Evolutionary conservation across 345 rosid species (phyloP).

Genomic region (Isatis tinctoria): DNA sequence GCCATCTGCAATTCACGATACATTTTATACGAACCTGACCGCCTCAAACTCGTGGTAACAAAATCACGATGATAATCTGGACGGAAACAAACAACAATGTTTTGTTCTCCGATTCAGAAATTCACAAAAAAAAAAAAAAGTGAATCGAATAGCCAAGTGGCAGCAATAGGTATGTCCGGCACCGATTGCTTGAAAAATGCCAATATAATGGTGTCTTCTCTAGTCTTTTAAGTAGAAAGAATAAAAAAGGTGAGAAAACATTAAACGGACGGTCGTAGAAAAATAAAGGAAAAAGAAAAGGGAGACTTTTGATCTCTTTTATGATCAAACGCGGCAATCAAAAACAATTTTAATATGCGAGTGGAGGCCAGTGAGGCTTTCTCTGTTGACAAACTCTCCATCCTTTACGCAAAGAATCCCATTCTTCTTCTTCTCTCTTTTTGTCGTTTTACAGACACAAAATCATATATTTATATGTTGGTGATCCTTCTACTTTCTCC

Average conservation of each 20-base stretch:
- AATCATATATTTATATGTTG: slow-evolving; percentile 16
- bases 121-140: background rate
- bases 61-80: background rate
- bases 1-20: background rate
- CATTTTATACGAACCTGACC: too few species aligned
- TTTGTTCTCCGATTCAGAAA: background rate
- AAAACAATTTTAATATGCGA: slow-evolving; percentile 4
- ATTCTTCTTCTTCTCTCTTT: slow-evolving; percentile 13
- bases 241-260: background rate
- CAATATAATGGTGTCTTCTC: background rate
- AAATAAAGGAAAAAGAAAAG: background rate
- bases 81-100: background rate
- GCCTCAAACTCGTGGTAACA: background rate
- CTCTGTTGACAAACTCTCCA: background rate
- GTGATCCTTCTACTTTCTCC: slow-evolving; percentile 3
- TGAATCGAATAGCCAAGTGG: background rate
- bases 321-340: slow-evolving; percentile 16
- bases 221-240: background rate
- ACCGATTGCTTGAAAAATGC: background rate
- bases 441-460: background rate
- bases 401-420: slow-evolving; percentile 30
- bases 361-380: slow-evolving; percentile 24
- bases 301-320: background rate
- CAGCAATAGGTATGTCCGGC: background rate
- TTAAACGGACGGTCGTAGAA: slow-evolving; percentile 13